Conservation (phyloP, 805 yeast species). For the Lipomyces orientalis region DNA sequence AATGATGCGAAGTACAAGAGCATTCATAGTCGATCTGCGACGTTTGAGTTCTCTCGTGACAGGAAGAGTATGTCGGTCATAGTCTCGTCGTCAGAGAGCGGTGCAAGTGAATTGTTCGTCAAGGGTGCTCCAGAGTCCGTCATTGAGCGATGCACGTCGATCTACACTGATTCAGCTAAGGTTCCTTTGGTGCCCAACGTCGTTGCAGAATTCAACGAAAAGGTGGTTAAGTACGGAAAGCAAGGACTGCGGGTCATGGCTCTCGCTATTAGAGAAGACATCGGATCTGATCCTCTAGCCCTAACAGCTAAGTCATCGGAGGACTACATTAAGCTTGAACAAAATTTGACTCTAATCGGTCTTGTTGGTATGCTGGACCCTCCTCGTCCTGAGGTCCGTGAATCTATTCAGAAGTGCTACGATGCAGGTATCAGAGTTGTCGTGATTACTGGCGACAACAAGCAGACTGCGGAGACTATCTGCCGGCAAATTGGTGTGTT, state of each 20-base stretch:
- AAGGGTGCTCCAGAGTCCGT: constrained; percentile 65
- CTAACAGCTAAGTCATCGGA: constrained; percentile 34
- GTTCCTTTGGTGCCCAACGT: constrained; percentile 47
- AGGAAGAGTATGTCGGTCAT: constrained; percentile 62
- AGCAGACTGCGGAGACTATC: constrained; percentile 55
- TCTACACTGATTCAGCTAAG: constrained; percentile 43
- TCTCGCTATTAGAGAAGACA: constrained; percentile 48
- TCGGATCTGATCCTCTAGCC: constrained; percentile 30
- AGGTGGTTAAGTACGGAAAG: constrained; percentile 50
- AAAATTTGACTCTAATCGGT: constrained; percentile 51
- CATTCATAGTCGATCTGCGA: constrained; percentile 42
- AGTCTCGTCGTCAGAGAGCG: constrained; percentile 42
- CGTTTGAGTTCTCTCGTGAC: constrained; percentile 56
- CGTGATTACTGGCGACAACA: constrained; percentile 58
- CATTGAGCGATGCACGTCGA: constrained; percentile 50
- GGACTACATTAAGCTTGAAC: constrained; percentile 47
- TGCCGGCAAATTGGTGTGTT: constrained; percentile 56
- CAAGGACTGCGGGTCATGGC: constrained; percentile 56
- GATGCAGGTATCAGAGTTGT: constrained; percentile 57
- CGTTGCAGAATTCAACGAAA: constrained; percentile 44
- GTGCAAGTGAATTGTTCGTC: constrained; percentile 46
- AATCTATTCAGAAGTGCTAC: constrained; percentile 51
- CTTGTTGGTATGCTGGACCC: constrained; percentile 58
- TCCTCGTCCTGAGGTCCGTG: constrained; percentile 54
- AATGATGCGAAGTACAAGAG: constrained; percentile 35